These are phyloP conservation scores for Fusarium continuum DNA, from an alignment of 2,329 filamentous ascomycete species.

Conservation along the genomic window DNA sequence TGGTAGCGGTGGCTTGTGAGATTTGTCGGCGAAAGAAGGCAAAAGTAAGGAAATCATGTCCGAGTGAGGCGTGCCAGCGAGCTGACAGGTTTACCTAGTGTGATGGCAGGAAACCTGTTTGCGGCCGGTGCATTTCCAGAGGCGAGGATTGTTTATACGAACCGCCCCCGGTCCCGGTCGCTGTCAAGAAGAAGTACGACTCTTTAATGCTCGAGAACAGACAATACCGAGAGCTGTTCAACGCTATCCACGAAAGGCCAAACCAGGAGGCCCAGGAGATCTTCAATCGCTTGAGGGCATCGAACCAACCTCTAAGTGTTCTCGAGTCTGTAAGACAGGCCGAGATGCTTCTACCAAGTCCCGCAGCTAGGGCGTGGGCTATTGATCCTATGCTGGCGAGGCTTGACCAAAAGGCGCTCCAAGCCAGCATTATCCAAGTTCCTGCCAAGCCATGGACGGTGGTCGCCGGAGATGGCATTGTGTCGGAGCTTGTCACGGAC, in stretches of 20 bases:
- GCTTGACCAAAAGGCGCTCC: background rate
- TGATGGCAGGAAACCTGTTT: conserved; percentile 10
- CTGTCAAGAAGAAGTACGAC: conserved; percentile 14
- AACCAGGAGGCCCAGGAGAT: conserved; percentile 14
- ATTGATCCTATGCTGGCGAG: background rate
- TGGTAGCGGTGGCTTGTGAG: conserved; percentile 18
- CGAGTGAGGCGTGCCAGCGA: background rate
- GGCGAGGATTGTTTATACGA: conserved; percentile 9
- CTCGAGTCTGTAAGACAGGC: conserved; percentile 8
- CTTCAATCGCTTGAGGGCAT: background rate
- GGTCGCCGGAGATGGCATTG: background rate
- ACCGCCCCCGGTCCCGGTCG: background rate
- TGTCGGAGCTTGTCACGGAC: background rate
- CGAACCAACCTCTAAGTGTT: conserved; percentile 1
- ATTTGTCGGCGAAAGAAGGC: conserved; percentile 17
- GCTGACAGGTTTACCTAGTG: conserved; percentile 1
- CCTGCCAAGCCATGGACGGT: background rate
- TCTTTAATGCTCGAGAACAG: conserved; percentile 8
- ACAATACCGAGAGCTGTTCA: conserved; percentile 21
- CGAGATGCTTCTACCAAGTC: background rate
- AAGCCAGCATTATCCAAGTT: background rate
- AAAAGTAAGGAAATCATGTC: background rate
- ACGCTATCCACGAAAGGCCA: conserved; percentile 5
- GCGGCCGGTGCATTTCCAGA: conserved; percentile 11
- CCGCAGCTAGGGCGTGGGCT: background rate